Evolutionary conservation across 1,284 basidiomycete genomes (phyloP).

Genomic region (Ceratobasidium sp.): DNA sequence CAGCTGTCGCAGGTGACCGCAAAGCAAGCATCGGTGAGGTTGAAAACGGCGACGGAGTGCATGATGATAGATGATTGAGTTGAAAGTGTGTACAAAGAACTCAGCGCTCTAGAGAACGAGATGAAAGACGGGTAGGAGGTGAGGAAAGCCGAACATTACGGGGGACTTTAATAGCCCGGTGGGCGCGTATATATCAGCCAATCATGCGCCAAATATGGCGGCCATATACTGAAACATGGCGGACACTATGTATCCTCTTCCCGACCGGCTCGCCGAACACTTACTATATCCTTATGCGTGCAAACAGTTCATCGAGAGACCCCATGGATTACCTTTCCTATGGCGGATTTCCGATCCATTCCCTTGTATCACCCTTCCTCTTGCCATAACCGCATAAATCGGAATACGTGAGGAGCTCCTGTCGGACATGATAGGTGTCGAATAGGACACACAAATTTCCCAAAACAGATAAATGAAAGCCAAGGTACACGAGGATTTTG

Average conservation of each 20-base stretch:
- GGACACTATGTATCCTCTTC: slow-evolving; percentile 2
- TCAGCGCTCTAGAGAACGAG: slow-evolving; percentile 3
- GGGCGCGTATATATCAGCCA: background rate
- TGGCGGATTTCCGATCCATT: background rate
- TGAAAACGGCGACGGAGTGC: slow-evolving; percentile 9
- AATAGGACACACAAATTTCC: too few relatives aligned
- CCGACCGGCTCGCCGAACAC: background rate
- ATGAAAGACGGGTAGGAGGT: background rate
- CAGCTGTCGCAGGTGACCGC: slow-evolving; percentile 65
- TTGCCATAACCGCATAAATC: slow-evolving; percentile 18
- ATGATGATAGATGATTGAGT: background rate
- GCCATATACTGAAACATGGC: slow-evolving; percentile 21
- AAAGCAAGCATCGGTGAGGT: slow-evolving; percentile 52
- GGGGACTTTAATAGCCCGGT: background rate
- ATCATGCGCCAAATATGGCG: slow-evolving; percentile 8
- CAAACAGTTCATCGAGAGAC: background rate
- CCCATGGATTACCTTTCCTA: background rate
- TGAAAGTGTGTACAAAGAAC: background rate
- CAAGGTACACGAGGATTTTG: background rate
- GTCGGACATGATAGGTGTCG: too few relatives aligned
- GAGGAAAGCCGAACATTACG: background rate
- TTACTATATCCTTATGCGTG: background rate
- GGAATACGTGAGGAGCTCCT: background rate
- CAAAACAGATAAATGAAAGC: background rate
- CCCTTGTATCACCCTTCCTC: background rate